Conservation (phyloP, 208 protist genomes). For the Leishmania gerbilli region DNA sequence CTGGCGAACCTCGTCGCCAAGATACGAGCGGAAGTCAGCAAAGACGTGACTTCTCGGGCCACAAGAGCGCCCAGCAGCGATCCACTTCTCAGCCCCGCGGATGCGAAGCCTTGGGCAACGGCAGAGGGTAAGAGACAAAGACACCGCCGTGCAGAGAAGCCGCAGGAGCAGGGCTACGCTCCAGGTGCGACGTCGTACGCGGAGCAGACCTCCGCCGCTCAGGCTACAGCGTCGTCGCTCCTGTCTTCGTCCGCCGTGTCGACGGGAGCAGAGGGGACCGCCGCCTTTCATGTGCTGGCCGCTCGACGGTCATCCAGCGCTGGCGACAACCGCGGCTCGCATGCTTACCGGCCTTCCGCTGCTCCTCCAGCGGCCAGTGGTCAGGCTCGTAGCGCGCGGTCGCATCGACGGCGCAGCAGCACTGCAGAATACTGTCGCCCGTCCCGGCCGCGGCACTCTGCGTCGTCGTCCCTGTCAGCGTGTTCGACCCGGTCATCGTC, state of each 20-base stretch:
- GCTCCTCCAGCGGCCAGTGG: not conserved
- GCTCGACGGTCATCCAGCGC: not conserved
- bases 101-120: not conserved
- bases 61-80: not conserved
- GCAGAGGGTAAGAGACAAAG: not conserved
- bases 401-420: not conserved
- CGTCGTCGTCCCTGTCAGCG: not conserved
- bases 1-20: constrained; percentile 22
- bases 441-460: not conserved
- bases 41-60: not conserved
- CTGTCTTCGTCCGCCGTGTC: not conserved
- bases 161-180: not conserved
- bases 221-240: not conserved
- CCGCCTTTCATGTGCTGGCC: not conserved
- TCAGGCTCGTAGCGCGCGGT: not conserved
- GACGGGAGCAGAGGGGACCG: not conserved
- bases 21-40: constrained; percentile 28
- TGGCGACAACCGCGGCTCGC: not conserved
- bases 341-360: not conserved
- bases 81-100: not conserved
- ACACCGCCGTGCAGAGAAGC: not conserved
- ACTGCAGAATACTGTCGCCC: not conserved
- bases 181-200: not conserved
- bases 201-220: not conserved
- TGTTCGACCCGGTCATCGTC: not conserved